Evolutionary conservation across 2,329 filamentous ascomycete species (phyloP).

Genomic region (Diaporthe aspalathi): DNA sequence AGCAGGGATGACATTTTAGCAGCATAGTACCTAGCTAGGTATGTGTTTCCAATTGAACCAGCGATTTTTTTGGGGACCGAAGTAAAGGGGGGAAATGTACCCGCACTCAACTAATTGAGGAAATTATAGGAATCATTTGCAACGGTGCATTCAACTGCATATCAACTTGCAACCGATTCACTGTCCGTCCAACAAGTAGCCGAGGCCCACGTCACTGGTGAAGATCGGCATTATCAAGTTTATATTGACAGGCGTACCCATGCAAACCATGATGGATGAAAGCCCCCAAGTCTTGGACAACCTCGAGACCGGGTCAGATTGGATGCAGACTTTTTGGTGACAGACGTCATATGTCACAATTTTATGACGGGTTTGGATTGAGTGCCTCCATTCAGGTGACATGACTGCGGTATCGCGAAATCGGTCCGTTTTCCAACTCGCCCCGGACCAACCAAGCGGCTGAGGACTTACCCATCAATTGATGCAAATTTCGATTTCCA

Average conservation of each 20-base stretch:
- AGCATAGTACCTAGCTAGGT: too few species aligned
- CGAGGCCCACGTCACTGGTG: neutral
- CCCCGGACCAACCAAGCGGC: neutral
- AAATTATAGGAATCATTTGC: too few species aligned
- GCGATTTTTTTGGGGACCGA: too few species aligned
- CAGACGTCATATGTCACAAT: neutral
- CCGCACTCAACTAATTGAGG: too few species aligned
- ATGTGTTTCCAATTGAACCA: too few species aligned
- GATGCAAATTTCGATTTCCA: neutral
- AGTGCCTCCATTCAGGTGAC: neutral
- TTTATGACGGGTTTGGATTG: neutral
- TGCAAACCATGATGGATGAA: neutral
- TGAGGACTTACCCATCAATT: too few species aligned
- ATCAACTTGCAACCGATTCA: neutral
- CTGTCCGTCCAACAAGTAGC: neutral
- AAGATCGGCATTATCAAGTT: slow-evolving; percentile 7
- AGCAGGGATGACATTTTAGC: too few species aligned
- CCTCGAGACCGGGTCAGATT: neutral
- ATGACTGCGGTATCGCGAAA: neutral
- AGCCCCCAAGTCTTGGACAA: neutral
- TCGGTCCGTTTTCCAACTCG: slow-evolving; percentile 2
- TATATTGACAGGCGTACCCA: neutral
- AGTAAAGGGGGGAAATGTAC: too few species aligned
- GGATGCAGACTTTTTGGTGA: slow-evolving; percentile 3
- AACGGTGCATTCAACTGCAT: neutral